These are phyloP conservation scores for Alternaria brassicae DNA, from an alignment of 2,329 filamentous ascomycete species.

Conservation along the genomic window DNA sequence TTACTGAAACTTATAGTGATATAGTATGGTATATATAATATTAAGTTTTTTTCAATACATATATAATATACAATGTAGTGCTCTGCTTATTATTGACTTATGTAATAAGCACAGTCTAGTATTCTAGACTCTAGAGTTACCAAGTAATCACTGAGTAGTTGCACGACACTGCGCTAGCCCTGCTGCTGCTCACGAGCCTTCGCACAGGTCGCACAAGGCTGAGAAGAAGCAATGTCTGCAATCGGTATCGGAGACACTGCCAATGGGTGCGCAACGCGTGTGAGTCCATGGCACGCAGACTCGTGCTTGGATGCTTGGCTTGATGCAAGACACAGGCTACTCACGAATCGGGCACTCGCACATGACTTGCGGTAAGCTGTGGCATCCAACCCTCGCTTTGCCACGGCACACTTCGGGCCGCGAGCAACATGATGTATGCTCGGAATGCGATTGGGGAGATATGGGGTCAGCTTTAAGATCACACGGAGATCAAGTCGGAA, in stretches of 20 bases:
- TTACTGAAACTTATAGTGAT: no score
- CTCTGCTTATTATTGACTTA: no score
- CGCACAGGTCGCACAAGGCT: not conserved
- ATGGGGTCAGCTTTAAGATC: constrained; percentile 15
- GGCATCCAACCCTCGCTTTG: constrained; percentile 37
- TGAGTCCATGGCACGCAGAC: constrained; percentile 4
- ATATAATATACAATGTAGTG: no score
- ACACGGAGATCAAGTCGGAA: constrained; percentile 3
- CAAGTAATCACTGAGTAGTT: no score
- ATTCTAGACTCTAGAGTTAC: no score
- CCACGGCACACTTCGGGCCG: constrained; percentile 41
- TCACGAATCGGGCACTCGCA: constrained; percentile 20
- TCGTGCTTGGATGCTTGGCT: constrained; percentile 8
- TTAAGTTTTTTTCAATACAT: no score
- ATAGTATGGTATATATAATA: no score
- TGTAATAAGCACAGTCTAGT: no score
- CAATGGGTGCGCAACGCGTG: not conserved
- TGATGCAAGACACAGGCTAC: constrained; percentile 33
- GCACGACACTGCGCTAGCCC: no score
- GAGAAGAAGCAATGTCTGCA: constrained; percentile 5
- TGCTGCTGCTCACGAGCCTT: constrained; percentile 6
- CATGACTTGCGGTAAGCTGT: constrained; percentile 35
- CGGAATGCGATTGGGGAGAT: constrained; percentile 10
- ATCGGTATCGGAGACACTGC: not conserved
- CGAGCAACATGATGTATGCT: constrained; percentile 19